Base-by-base conservation (phyloP, 176 grass and related monocot genomes). In the Panicum miliaceum region DNA sequence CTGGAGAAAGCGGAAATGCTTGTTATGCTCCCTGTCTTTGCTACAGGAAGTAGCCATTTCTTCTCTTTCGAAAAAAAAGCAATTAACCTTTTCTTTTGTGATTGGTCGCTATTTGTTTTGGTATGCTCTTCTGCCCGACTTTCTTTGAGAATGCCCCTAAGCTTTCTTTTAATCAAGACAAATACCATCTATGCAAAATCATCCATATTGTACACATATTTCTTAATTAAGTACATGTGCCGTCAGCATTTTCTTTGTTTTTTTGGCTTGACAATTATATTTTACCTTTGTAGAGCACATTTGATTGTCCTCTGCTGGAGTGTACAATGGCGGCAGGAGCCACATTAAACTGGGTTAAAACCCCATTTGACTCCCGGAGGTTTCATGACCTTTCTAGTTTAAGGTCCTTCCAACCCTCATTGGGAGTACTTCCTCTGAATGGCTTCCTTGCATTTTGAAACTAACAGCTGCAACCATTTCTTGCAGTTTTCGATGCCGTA, bases 311-410 rank as follows among this genome's bases (percentile, higher is more conserved):
- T 58, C 54, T 79, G 48, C 48, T 41, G 19, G 23, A 81, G 68
- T 67, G 78, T 35, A 15, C 73, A 86, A 89, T 94, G 89, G 88
- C 89, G 34, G 13, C 96, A 34, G 89, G 77, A 40, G 85, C 68
- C 27, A 69, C 92, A 56, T 77, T 92, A 47, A 98, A 74, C 80
- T 92, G 86, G 87, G 90, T 95, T 81, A 88, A 88, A 80, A 74
- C 85, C 42, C 82, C 96, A 78, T 89, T 92, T 50, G 88, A 92
- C 29, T 40, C 42, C 51, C 41, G 84, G 71, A 90, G 78, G 67
- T 80, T 71, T 51, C 83, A 84, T 48, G 91, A 95, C 42, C 71
- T 82, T 78, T 92, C 89, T 77, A 91, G 74, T 76, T 82, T 92
- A 76, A 95, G 96, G 93, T 98, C 36, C 7, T 36, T 86, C 37